Percentiles rank a stretch among this genome's conserved stretches.
phyloP scores from a whole-genome alignment of 345 rosid species.

The Turritis glabra region DNA sequence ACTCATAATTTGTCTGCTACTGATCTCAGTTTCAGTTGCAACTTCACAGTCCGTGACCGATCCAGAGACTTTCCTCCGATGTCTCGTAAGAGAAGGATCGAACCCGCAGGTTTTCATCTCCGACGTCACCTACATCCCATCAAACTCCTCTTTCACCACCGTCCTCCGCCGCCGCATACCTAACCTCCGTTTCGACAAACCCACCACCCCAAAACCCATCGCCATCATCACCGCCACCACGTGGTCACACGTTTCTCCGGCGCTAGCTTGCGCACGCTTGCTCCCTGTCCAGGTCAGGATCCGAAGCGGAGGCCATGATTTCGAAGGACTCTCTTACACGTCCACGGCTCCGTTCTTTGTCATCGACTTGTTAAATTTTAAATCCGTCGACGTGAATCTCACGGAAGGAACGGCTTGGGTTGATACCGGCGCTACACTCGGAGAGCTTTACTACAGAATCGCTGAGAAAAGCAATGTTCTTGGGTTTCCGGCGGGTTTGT shows the following conservation, averaged over 20 bases:
- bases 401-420: slow-evolving; percentile 40
- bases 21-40: neutral
- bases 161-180: slow-evolving; percentile 39
- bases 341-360: slow-evolving; percentile 45
- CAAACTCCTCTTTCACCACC: slow-evolving; percentile 38
- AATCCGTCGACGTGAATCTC: slow-evolving; percentile 32
- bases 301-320: slow-evolving; percentile 57
- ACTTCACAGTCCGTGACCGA: slow-evolving; percentile 34
- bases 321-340: slow-evolving; percentile 48
- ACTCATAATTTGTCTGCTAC: neutral
- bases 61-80: slow-evolving; percentile 15
- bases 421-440: slow-evolving; percentile 42
- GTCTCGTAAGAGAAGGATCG: neutral
- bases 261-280: slow-evolving; percentile 36
- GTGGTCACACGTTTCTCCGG: slow-evolving; percentile 39
- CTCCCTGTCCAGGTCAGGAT: slow-evolving; percentile 39
- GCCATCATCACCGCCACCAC: slow-evolving; percentile 34
- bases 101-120: slow-evolving; percentile 1
- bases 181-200: slow-evolving; percentile 45
- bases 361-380: slow-evolving; percentile 40
- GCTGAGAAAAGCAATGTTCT: slow-evolving; percentile 40
- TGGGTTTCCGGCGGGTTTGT: slow-evolving; percentile 50
- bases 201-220: slow-evolving; percentile 48
- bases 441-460: slow-evolving; percentile 44
- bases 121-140: slow-evolving; percentile 16